These are phyloP conservation scores for Sesbania bispinosa DNA, from an alignment of 306 rosid genomes.

Conservation along the genomic window DNA sequence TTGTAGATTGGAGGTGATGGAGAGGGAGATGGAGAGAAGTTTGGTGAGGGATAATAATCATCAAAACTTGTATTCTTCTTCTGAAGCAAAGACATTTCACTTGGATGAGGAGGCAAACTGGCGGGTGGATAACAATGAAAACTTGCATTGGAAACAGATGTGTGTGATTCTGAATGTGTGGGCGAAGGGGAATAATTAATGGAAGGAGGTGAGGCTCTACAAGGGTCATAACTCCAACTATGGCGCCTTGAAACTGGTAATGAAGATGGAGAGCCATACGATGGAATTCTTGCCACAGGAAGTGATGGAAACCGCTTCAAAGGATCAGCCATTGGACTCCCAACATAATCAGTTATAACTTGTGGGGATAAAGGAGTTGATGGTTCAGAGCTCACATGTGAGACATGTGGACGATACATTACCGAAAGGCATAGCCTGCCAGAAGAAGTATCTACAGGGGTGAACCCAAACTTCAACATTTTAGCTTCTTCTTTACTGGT, in stretches of 20 bases:
- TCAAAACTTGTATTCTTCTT: slow-evolving; percentile 55
- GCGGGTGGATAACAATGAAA: slow-evolving; percentile 47
- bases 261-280: slow-evolving; percentile 49
- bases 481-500: slow-evolving; percentile 61
- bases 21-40: slow-evolving; percentile 32
- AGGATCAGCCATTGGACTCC: slow-evolving; percentile 77
- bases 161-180: slow-evolving; percentile 54
- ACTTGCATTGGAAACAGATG: slow-evolving; percentile 42
- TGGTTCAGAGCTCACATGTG: slow-evolving; percentile 54
- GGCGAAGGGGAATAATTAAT: slow-evolving; percentile 58
- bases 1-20: slow-evolving; percentile 59
- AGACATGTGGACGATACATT: slow-evolving; percentile 50
- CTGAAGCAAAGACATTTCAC: slow-evolving; percentile 48
- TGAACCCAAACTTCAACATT: slow-evolving; percentile 70
- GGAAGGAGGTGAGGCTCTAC: slow-evolving; percentile 57
- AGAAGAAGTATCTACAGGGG: slow-evolving; percentile 72
- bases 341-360: slow-evolving; percentile 77
- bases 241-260: slow-evolving; percentile 44
- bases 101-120: slow-evolving; percentile 66
- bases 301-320: slow-evolving; percentile 57
- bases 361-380: slow-evolving; percentile 68
- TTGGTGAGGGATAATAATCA: slow-evolving; percentile 58
- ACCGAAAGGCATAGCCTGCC: slow-evolving; percentile 79
- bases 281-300: slow-evolving; percentile 45
- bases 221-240: slow-evolving; percentile 66